A percentile compares a stretch with the other conserved stretches of the same genome.
Conservation (phyloP, 202 grass and related monocot species). For the Brachypodium distachyon region DNA sequence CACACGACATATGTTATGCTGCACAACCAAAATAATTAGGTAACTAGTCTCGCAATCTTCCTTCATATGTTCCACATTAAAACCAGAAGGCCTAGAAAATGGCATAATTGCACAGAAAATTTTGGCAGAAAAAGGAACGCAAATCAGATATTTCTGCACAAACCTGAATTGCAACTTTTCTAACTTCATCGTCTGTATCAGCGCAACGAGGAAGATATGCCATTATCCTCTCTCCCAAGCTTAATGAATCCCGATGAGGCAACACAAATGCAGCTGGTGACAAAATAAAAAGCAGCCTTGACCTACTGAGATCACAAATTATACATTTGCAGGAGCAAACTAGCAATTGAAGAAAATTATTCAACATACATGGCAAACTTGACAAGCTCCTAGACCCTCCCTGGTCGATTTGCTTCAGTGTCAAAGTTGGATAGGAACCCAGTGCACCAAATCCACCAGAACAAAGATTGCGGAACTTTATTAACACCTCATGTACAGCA, state of each 20-base stretch:
- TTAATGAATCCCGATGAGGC: slow-evolving; percentile 80
- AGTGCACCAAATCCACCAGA: slow-evolving; percentile 69
- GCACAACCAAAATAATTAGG: not conserved
- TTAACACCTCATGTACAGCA: slow-evolving; percentile 81
- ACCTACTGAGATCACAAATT: slow-evolving; percentile 13
- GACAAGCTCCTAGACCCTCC: slow-evolving; percentile 58
- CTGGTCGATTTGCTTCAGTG: slow-evolving; percentile 51
- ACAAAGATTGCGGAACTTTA: slow-evolving; percentile 83
- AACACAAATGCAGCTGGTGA: slow-evolving; percentile 91
- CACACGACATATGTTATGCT: not conserved
- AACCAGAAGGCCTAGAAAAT: not conserved
- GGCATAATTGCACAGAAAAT: not conserved
- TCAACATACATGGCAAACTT: slow-evolving; percentile 73
- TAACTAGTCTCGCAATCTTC: not conserved
- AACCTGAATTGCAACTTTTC: slow-evolving; percentile 87
- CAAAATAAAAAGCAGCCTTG: slow-evolving; percentile 25
- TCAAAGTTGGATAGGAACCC: slow-evolving; percentile 53
- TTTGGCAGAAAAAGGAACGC: slow-evolving; percentile 5
- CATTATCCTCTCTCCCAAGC: slow-evolving; percentile 90
- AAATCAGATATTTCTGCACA: slow-evolving; percentile 9
- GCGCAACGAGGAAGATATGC: slow-evolving; percentile 86
- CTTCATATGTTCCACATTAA: not conserved
- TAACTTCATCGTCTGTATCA: slow-evolving; percentile 73
- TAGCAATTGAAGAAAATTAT: slow-evolving; percentile 24
- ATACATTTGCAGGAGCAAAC: not conserved